Evolutionary conservation across 345 rosid species (phyloP).

Genomic region (Lumnitzera littorea): DNA sequence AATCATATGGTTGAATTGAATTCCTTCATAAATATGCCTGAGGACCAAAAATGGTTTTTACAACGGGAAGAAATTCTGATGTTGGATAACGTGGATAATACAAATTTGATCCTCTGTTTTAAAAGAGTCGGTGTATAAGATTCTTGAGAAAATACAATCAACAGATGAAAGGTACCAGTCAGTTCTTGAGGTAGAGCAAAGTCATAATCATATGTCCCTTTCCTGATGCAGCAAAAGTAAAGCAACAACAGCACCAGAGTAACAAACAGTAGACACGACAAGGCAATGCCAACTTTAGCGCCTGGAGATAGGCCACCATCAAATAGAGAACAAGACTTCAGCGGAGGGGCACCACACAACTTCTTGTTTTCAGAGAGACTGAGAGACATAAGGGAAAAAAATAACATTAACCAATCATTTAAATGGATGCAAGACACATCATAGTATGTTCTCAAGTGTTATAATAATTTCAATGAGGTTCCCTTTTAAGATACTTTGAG

Average conservation of each 20-base stretch:
- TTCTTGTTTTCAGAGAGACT: slow-evolving; percentile 94
- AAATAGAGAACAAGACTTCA: slow-evolving; percentile 63
- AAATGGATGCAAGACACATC: too few species aligned
- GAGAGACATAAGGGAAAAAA: slow-evolving; percentile 13
- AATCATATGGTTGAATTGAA: too few species aligned
- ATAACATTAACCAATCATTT: too few species aligned
- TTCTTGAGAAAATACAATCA: neutral
- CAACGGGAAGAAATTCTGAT: too few species aligned
- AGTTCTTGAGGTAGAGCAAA: slow-evolving; percentile 92
- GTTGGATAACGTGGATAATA: too few species aligned
- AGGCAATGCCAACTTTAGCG: slow-evolving; percentile 62
- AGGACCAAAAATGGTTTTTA: too few species aligned
- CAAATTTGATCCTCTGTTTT: too few species aligned
- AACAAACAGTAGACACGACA: slow-evolving; percentile 44
- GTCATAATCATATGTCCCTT: slow-evolving; percentile 73
- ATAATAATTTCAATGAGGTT: too few species aligned
- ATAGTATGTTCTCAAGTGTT: too few species aligned
- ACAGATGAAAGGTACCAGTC: slow-evolving; percentile 29
- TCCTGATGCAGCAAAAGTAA: slow-evolving; percentile 54
- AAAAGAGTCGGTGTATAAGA: too few species aligned
- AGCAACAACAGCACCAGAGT: slow-evolving; percentile 33
- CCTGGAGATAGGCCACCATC: slow-evolving; percentile 79
- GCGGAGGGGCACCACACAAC: slow-evolving; percentile 76
- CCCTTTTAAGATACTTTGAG: too few species aligned
- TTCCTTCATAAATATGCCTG: too few species aligned